These are phyloP conservation scores for Chlamydomonas schloesseri DNA, from an alignment of 139 green algal species.

Conservation along the genomic window DNA sequence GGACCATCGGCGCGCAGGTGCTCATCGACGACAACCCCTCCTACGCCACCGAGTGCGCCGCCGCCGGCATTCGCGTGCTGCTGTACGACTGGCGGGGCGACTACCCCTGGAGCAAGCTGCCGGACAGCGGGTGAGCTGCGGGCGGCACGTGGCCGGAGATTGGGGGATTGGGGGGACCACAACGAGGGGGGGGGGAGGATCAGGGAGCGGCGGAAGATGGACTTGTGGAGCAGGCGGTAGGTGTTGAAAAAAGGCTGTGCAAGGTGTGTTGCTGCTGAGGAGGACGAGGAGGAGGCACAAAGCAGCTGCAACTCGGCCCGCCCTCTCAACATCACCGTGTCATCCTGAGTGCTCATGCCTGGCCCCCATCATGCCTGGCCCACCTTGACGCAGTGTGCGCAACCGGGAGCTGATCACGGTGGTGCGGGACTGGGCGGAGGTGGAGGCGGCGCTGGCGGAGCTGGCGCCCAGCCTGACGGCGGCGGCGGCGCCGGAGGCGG, in stretches of 20 bases:
- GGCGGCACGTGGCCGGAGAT: too few relatives aligned
- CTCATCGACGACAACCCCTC: slow-evolving; percentile 96
- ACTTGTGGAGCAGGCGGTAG: background rate
- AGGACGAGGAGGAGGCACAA: background rate
- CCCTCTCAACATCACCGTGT: too few relatives aligned
- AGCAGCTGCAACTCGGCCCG: background rate
- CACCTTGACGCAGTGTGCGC: slow-evolving; percentile 45
- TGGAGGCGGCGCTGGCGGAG: slow-evolving; percentile 60
- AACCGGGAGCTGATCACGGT: slow-evolving; percentile 70
- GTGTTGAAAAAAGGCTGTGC: too few relatives aligned
- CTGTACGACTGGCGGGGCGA: slow-evolving; percentile 90
- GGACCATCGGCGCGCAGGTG: slow-evolving; percentile 83
- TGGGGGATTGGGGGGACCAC: background rate
- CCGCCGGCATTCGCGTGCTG: slow-evolving; percentile 89
- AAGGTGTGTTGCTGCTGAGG: background rate
- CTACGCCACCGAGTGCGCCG: slow-evolving; percentile 93
- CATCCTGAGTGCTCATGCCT: background rate
- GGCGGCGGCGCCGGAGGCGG: too few relatives aligned
- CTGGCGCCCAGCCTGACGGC: slow-evolving; percentile 31
- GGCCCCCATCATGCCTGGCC: too few relatives aligned
- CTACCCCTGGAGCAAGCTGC: slow-evolving; percentile 93
- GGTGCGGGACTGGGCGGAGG: slow-evolving; percentile 76
- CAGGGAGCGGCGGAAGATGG: background rate
- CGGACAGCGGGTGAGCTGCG: slow-evolving; percentile 21
- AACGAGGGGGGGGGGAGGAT: background rate